Base-by-base conservation (phyloP, 768 basidiomycete species). In the Tylopilus sp. region DNA sequence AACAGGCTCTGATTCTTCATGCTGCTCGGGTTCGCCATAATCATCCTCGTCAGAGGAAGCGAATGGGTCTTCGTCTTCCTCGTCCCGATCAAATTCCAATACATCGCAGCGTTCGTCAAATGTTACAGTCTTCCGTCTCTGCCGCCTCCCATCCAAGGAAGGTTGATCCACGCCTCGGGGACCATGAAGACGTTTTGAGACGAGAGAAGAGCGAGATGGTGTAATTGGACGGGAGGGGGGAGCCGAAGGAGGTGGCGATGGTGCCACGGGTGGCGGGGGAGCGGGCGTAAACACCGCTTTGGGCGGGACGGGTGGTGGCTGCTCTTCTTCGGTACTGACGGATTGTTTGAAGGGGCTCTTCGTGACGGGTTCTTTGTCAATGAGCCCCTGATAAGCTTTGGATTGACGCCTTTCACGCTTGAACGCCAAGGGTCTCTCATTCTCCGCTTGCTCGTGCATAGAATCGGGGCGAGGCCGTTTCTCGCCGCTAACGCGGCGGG, bases 71-170 rank as follows among this genome's bases (percentile, higher is more conserved):
- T 76, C 76, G 21, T 77, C 76, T 46, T 81, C 86, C 43, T 87
- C 79, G 13, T 83, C 87, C 19, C 78, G 72, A 52, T 89, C 85
- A 64, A 89, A 91, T 63, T 92, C 89, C 28, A 92, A 69, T 12
- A 94, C 89, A 55, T 93, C 90, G 58, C 87, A 89, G 12, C 82
- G 78, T 56, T 89, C 86, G 65, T 86, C 79, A 53, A 88, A 94
- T 1, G 82, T 87, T 25, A 94, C 92, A 0, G 82, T 91, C 67
- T 91, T 92, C 55, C 87, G 70, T 26, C 82, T 77, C 60, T 81
- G 79, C 21, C 82, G 77, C 61, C 63, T 77, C 28, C 66, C 59
- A 41, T 65, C 61, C 53, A 63, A 47, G 6, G 57, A 56, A 5
- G 57, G 51, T 2, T 72, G 71, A 45, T 74, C 76, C 49, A 76